Conservation (phyloP, 495 filamentous ascomycete genomes). For the Aspergillus asperescens region DNA sequence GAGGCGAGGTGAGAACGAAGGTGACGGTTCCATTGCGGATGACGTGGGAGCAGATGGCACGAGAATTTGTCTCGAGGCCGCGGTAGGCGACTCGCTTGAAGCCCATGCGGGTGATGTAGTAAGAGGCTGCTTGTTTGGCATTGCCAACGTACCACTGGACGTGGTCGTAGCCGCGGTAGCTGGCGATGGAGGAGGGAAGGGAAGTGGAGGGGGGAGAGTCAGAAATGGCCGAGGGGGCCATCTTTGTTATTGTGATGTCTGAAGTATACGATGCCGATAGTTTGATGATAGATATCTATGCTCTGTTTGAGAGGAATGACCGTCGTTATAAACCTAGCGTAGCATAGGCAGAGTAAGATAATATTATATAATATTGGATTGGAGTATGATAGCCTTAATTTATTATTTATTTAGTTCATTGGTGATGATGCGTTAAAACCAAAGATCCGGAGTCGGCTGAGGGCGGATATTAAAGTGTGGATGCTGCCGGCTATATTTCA, state of each 20-base stretch:
- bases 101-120: slow-evolving; percentile 79
- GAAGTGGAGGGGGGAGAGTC: slow-evolving; percentile 32
- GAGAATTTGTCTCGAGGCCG: slow-evolving; percentile 80
- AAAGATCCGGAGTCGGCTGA: slow-evolving; percentile 13
- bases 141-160: slow-evolving; percentile 94
- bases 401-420: too few relatives aligned
- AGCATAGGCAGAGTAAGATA: neutral
- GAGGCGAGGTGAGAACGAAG: slow-evolving; percentile 79
- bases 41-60: slow-evolving; percentile 71
- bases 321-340: slow-evolving; percentile 1
- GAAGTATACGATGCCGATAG: neutral
- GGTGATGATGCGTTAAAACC: neutral
- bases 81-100: slow-evolving; percentile 75
- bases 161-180: slow-evolving; percentile 81
- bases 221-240: slow-evolving; percentile 70
- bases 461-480: slow-evolving; percentile 15
- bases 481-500: slow-evolving; percentile 17
- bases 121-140: slow-evolving; percentile 85
- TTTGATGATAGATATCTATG: neutral
- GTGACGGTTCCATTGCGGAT: slow-evolving; percentile 69
- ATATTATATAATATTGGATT: neutral
- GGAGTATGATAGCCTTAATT: too few relatives aligned
- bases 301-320: neutral
- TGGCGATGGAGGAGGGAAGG: slow-evolving; percentile 30
- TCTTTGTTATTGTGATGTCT: slow-evolving; percentile 25